Evolutionary conservation across 441 rosid genomes (phyloP).

Genomic region (Cnidoscolus chayamansa): DNA sequence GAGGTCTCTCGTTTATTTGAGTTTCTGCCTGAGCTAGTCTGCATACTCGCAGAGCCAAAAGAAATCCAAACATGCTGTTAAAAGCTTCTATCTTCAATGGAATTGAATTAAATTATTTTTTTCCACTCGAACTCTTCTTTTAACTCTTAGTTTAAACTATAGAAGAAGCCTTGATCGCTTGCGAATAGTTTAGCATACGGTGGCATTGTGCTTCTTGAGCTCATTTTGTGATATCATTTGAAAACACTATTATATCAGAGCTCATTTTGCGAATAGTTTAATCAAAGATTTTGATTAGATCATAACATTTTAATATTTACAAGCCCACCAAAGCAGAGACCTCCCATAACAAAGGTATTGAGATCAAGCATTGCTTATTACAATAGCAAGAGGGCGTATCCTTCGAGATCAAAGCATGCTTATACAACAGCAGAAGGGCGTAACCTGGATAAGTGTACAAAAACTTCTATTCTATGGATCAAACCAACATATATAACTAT

Average conservation of each 20-base stretch:
- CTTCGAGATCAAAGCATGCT: neutral
- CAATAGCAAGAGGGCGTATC: neutral
- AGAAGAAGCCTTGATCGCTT: too few relatives aligned
- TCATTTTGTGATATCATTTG: too few relatives aligned
- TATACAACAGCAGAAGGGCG: neutral
- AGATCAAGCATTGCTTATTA: neutral
- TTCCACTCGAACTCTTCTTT: too few relatives aligned
- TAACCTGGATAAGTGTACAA: constrained; percentile 2
- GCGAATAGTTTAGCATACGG: too few relatives aligned
- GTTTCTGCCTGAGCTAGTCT: too few relatives aligned
- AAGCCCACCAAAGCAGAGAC: constrained; percentile 1
- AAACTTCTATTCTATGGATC: neutral
- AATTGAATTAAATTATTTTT: too few relatives aligned
- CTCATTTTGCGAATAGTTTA: neutral
- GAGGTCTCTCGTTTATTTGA: neutral
- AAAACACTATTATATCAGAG: neutral
- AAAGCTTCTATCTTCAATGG: too few relatives aligned
- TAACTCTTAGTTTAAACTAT: too few relatives aligned
- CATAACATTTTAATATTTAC: neutral
- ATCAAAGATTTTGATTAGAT: too few relatives aligned
- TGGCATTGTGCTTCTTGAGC: too few relatives aligned
- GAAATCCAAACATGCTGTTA: too few relatives aligned
- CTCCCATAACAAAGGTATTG: neutral
- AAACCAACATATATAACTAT: neutral
- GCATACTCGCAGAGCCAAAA: too few relatives aligned